Conservation (phyloP, 257 asterid genomes). For the Fraxinus americana region DNA sequence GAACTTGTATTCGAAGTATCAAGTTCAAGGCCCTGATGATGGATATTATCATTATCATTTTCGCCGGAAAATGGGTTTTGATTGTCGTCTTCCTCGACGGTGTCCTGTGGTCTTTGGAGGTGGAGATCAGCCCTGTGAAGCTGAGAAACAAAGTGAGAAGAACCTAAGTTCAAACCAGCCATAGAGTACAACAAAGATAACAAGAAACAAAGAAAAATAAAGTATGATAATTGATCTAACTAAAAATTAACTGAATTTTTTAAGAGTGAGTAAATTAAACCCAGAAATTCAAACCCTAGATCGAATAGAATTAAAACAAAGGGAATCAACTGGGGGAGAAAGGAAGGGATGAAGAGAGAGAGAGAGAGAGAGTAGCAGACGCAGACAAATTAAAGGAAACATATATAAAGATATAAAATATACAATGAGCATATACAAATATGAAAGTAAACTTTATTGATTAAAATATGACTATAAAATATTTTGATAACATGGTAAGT, state of each 20-base stretch:
- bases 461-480: not conserved
- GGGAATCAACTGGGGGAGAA: constrained; percentile 32
- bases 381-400: not conserved
- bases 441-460: not conserved
- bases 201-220: constrained; percentile 25
- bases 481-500: not conserved
- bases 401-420: not conserved
- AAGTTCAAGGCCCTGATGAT: constrained; percentile 26
- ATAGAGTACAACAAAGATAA: constrained; percentile 34
- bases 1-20: constrained; percentile 22
- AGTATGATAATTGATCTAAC: constrained; percentile 27
- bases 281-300: constrained; percentile 41
- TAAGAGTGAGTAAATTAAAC: constrained; percentile 1
- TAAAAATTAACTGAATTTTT: constrained; percentile 15
- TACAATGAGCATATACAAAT: not conserved
- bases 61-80: constrained; percentile 41
- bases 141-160: constrained; percentile 38
- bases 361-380: not conserved
- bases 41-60: constrained; percentile 23
- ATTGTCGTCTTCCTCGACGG: constrained; percentile 29
- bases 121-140: constrained; percentile 38
- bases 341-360: constrained; percentile 17
- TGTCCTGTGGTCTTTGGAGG: constrained; percentile 30
- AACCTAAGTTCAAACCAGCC: constrained; percentile 54
- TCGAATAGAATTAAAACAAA: constrained; percentile 31